phyloP scores from a whole-genome alignment of 106 monocot genomes.

The Dioscorea alata region DNA sequence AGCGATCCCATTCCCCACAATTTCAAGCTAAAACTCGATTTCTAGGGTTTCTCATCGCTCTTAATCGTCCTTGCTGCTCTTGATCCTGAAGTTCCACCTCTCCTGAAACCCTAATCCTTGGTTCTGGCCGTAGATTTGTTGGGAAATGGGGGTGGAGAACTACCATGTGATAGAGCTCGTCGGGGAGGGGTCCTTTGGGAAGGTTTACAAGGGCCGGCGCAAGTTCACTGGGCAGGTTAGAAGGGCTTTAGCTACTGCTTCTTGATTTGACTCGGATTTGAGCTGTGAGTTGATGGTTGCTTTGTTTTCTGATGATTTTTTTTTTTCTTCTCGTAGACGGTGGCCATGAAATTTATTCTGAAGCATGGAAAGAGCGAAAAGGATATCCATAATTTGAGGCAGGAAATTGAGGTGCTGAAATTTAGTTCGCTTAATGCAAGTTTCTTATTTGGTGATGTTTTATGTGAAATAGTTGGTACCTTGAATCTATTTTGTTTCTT shows the following conservation, averaged over 20 bases:
- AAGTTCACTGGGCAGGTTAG: conserved; percentile 78
- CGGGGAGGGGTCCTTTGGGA: conserved; percentile 93
- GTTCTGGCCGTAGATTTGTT: not conserved
- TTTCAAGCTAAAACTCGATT: too few relatives aligned
- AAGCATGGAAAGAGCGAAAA: conserved; percentile 98
- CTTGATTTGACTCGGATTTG: not conserved
- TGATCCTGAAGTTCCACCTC: too few relatives aligned
- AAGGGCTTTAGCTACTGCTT: not conserved
- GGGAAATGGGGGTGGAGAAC: conserved; percentile 70
- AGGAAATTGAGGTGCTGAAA: conserved; percentile 85
- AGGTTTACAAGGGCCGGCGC: conserved; percentile 92
- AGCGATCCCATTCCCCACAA: too few relatives aligned
- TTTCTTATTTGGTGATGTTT: too few relatives aligned
- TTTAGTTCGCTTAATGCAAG: too few relatives aligned
- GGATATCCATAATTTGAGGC: conserved; percentile 84
- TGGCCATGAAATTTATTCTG: conserved; percentile 94
- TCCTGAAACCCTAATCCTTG: not conserved
- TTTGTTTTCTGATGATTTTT: conserved; percentile 1
- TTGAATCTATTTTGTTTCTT: too few relatives aligned
- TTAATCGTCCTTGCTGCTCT: too few relatives aligned
- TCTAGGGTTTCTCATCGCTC: too few relatives aligned
- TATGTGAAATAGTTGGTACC: too few relatives aligned
- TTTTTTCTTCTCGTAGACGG: conserved; percentile 44
- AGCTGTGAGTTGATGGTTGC: conserved; percentile 2
- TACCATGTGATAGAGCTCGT: conserved; percentile 89